Base-by-base conservation (phyloP, 2,329 filamentous ascomycete species). In the Mycosphaerella sp. region DNA sequence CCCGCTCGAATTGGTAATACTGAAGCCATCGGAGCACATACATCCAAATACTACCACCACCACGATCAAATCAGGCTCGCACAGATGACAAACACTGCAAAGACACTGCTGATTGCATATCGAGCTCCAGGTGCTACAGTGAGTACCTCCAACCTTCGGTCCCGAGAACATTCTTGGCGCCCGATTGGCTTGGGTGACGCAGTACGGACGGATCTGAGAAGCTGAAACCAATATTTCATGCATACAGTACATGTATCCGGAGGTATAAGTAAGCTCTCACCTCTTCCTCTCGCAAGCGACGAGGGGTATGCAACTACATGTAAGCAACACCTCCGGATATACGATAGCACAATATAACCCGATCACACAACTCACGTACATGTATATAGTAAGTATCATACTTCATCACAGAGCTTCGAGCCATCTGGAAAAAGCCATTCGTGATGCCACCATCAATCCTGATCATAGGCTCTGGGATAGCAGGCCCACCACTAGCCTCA, bases 391-490 rank as follows among this genome's bases (percentile, higher is more conserved):
- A 25, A 25, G 21, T 25, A 6, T 25, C 21, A 25, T 25, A 25
- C 21, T 25, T 25, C 21, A 25, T 25, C 2, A 25, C 21, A 6
- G 21, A 25, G 21, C 14, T 18, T 16, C n/a, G 8, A 39, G 36
- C 17, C 36, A 9, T 39, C 36, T 39, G 4, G 6, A 37, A 13
- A 13, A 12, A 27, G 9, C 8, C 7, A 25, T 34, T 42, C 41
- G 14, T 52, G 50, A 41, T 52, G 18, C 36, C 48, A 25, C 55
- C 30, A 17, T 54, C 53, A 25, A 62, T 66, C 39, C 57, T 66
- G 17, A 66, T 66, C 43, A 50, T 61, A 6, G 64, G 64, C 46
- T 56, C 53, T 16, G 59, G 62, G 41, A 54, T 66, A 6, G 64
- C 64, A 4, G 64, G 64, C 7, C 63, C 64, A 18, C 49, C 54